Evolutionary conservation across 1,284 basidiomycete species (phyloP).

Genomic region (Leucocoprinus gongylophorus): DNA sequence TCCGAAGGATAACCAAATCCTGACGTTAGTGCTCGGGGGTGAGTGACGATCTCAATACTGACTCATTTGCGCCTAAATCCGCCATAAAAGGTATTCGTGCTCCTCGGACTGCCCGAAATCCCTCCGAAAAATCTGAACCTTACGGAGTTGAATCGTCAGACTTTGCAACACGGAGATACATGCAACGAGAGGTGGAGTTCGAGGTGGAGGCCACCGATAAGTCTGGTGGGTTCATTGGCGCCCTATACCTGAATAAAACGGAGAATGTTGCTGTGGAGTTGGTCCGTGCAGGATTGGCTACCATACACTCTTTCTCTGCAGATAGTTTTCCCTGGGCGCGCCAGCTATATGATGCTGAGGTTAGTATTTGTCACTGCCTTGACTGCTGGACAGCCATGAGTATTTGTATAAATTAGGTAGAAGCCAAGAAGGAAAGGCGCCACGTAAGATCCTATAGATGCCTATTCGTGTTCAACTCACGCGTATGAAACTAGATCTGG

Average conservation of each 20-base stretch:
- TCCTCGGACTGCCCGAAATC: constrained; percentile 73
- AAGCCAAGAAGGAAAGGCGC: constrained; percentile 70
- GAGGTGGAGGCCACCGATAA: constrained; percentile 89
- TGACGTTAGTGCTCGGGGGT: constrained; percentile 87
- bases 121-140: constrained; percentile 85
- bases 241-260: constrained; percentile 77
- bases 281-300: constrained; percentile 80
- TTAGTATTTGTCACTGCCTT: constrained; percentile 22
- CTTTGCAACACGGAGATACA: constrained; percentile 72
- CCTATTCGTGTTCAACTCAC: not conserved
- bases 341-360: constrained; percentile 83
- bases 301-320: constrained; percentile 84
- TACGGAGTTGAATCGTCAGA: constrained; percentile 81
- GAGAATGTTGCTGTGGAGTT: constrained; percentile 84
- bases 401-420: constrained; percentile 38
- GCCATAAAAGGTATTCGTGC: constrained; percentile 63
- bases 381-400: constrained; percentile 4
- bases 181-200: constrained; percentile 95
- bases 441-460: constrained; percentile 46
- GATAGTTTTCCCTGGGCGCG: constrained; percentile 73
- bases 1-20: constrained; percentile 86
- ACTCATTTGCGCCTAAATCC: not conserved
- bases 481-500: constrained; percentile 61
- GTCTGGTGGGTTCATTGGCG: constrained; percentile 92
- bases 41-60: constrained; percentile 14